Conservation (phyloP, 78 protist genomes). For the Cavenderia fasciculata region DNA sequence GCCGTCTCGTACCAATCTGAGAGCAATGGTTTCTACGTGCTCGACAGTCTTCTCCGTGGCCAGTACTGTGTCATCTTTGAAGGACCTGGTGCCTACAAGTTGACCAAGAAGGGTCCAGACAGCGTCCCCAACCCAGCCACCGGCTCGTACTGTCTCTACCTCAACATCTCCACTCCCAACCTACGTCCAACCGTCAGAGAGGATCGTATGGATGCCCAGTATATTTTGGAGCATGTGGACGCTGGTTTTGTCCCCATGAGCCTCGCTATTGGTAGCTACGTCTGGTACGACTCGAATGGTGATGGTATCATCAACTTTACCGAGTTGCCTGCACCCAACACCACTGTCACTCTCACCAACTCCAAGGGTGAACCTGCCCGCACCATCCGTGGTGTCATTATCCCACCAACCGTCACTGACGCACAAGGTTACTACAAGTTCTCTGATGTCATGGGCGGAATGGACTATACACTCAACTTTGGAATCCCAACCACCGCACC, state of each 20-base stretch:
- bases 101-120: background rate
- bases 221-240: background rate
- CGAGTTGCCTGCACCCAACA: conserved; percentile 15
- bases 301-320: background rate
- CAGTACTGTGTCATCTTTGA: background rate
- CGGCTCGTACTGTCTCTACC: background rate
- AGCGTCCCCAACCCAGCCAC: conserved; percentile 1
- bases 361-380: background rate
- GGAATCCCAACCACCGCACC: background rate
- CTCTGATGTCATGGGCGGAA: conserved; percentile 4
- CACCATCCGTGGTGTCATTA: background rate
- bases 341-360: background rate
- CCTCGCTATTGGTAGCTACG: background rate
- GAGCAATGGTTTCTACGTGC: conserved; percentile 10
- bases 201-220: background rate
- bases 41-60: conserved; percentile 3
- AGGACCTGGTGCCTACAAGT: background rate
- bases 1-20: background rate
- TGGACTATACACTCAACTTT: background rate
- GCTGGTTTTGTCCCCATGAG: conserved; percentile 37
- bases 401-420: background rate
- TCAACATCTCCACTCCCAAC: background rate
- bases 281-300: background rate
- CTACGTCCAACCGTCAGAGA: background rate
- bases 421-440: conserved; percentile 24